Evolutionary conservation across 345 rosid genomes (phyloP).

Genomic region (Alliaria petiolata): DNA sequence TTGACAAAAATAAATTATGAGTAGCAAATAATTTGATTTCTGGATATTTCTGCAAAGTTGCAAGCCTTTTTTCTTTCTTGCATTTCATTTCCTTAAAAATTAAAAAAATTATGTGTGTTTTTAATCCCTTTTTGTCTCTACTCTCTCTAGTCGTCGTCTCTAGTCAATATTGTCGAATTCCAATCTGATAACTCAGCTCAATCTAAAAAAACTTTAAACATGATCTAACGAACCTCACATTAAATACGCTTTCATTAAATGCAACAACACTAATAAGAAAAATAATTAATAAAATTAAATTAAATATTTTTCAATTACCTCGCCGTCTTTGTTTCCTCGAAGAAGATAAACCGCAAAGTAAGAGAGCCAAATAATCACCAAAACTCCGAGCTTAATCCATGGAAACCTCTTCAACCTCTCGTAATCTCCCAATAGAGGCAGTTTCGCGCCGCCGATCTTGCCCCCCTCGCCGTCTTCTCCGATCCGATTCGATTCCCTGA

Average conservation of each 20-base stretch:
- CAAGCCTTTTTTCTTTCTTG: neutral
- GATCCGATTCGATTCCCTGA: neutral
- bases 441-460: slow-evolving; percentile 13
- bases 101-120: no score
- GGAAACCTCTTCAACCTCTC: slow-evolving; percentile 42
- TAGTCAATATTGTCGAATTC: neutral
- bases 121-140: neutral
- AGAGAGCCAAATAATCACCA: slow-evolving; percentile 65
- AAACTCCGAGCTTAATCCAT: slow-evolving; percentile 63
- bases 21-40: neutral
- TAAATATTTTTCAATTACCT: slow-evolving; percentile 35
- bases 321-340: slow-evolving; percentile 63
- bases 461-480: slow-evolving; percentile 23
- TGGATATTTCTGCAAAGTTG: neutral
- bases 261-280: neutral
- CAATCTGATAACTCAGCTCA: no score
- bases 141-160: no score
- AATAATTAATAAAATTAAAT: neutral
- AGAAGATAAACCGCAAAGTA: slow-evolving; percentile 62
- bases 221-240: neutral
- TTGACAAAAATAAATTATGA: neutral
- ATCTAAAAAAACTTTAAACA: neutral
- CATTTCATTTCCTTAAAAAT: neutral
- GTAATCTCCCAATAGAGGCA: slow-evolving; percentile 41
- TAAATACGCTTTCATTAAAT: neutral